A percentile compares a stretch with the other conserved stretches of the same genome.
phyloP scores from a whole-genome alignment of 1,284 basidiomycete genomes.

The Ceratobasidium sp. region DNA sequence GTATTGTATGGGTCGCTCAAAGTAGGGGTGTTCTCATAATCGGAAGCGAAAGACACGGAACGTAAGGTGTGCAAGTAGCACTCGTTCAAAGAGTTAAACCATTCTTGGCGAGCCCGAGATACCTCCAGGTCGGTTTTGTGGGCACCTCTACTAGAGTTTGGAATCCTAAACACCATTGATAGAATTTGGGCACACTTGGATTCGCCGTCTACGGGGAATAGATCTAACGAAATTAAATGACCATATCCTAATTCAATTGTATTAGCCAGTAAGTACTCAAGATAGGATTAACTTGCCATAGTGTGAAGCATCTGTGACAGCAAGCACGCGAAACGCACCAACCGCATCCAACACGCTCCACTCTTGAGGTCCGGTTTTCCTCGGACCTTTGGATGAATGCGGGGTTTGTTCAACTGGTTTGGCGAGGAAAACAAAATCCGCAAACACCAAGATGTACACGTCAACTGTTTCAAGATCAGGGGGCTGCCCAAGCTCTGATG shows the following conservation, averaged over 20 bases:
- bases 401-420: conserved; percentile 54
- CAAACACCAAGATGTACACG: conserved; percentile 75
- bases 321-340: conserved; percentile 71
- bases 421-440: conserved; percentile 74
- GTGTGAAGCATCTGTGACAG: conserved; percentile 60
- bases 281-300: conserved; percentile 51
- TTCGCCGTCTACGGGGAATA: conserved; percentile 66
- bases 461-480: conserved; percentile 49
- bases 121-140: conserved; percentile 32
- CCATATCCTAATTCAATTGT: conserved; percentile 53
- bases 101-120: conserved; percentile 56
- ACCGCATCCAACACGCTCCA: conserved; percentile 67
- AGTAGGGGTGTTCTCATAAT: conserved; percentile 56
- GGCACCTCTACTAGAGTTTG: conserved; percentile 18
- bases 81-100: conserved; percentile 67
- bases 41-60: conserved; percentile 66
- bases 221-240: conserved; percentile 65
- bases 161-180: conserved; percentile 58
- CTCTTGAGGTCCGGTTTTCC: conserved; percentile 52
- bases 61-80: conserved; percentile 69
- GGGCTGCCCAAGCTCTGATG: not conserved
- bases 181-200: conserved; percentile 63
- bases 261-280: not conserved
- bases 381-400: conserved; percentile 51
- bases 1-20: conserved; percentile 48